Conservation (phyloP, 192 early-diverging fungal genomes). For the Phlyctochytrium bullatum region DNA sequence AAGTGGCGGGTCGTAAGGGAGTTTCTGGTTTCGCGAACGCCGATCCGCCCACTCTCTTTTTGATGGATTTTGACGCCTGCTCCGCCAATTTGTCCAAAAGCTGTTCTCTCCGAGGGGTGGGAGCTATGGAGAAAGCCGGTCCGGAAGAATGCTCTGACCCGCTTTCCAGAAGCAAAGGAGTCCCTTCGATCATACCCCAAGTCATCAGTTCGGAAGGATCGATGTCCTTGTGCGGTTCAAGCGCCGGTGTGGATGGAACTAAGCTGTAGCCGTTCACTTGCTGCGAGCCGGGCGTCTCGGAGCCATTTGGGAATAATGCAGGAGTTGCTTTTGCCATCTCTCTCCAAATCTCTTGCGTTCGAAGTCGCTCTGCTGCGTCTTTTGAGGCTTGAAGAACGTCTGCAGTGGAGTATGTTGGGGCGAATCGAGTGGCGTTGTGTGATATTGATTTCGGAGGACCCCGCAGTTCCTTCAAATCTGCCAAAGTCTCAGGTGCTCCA, state of each 20-base stretch:
- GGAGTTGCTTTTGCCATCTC: constrained; percentile 56
- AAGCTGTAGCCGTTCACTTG: constrained; percentile 53
- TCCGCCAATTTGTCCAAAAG: constrained; percentile 60
- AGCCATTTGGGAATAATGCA: constrained; percentile 29
- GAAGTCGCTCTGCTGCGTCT: constrained; percentile 26
- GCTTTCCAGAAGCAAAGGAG: constrained; percentile 65
- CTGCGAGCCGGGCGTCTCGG: constrained; percentile 4
- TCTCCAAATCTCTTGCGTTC: constrained; percentile 43
- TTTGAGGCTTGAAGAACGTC: constrained; percentile 11
- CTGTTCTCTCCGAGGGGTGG: constrained; percentile 62
- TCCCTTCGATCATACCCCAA: constrained; percentile 82
- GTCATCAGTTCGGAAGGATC: constrained; percentile 74
- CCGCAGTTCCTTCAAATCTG: constrained; percentile 41
- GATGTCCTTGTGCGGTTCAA: constrained; percentile 58
- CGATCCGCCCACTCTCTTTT: background rate
- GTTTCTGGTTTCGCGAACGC: background rate
- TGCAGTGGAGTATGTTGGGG: constrained; percentile 31
- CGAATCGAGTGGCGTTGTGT: constrained; percentile 61
- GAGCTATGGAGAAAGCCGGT: constrained; percentile 56
- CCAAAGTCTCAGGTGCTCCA: constrained; percentile 40
- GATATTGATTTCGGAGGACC: constrained; percentile 60
- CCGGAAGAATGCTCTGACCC: constrained; percentile 31
- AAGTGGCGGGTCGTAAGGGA: background rate
- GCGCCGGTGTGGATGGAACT: constrained; percentile 68
- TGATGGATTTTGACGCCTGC: constrained; percentile 34